These are phyloP conservation scores for Pneumocystis murina DNA, from an alignment of 1,139 yeast genomes.

Conservation along the genomic window DNA sequence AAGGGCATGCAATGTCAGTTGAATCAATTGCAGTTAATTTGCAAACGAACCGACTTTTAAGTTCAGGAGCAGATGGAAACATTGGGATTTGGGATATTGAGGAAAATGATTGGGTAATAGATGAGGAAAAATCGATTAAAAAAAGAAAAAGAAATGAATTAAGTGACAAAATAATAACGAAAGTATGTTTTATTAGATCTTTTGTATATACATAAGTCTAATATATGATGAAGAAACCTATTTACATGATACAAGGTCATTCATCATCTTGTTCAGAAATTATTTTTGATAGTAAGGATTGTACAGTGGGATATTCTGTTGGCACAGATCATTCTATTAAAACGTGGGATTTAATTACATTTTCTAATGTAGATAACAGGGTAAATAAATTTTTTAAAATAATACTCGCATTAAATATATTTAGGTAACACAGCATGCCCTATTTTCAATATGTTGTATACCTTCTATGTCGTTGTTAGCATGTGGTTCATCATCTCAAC, in stretches of 20 bases:
- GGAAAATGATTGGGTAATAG: constrained; percentile 63
- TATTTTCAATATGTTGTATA: constrained; percentile 58
- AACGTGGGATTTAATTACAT: constrained; percentile 89
- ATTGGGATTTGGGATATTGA: constrained; percentile 78
- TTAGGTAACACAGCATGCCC: constrained; percentile 59
- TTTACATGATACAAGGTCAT: constrained; percentile 66
- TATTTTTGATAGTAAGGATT: constrained; percentile 54
- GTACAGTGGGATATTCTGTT: constrained; percentile 78
- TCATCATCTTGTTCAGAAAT: constrained; percentile 76
- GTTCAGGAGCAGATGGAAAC: constrained; percentile 73
- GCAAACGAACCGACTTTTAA: constrained; percentile 44
- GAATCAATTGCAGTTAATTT: constrained; percentile 34
- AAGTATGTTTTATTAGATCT: not conserved
- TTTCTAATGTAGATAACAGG: constrained; percentile 71
- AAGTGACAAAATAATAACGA: constrained; percentile 2
- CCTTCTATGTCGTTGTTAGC: constrained; percentile 57
- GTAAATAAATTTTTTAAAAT: constrained; percentile 26
- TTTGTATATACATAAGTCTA: not conserved
- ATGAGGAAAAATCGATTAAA: constrained; percentile 44
- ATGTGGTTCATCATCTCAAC: constrained; percentile 92
- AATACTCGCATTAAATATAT: constrained; percentile 3
- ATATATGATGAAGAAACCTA: constrained; percentile 9
- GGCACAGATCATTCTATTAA: constrained; percentile 90
- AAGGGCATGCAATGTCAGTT: not conserved
- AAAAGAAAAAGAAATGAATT: constrained; percentile 23